phyloP scores from a whole-genome alignment of 2,329 filamentous ascomycete genomes.

The Arthroderma sp. region DNA sequence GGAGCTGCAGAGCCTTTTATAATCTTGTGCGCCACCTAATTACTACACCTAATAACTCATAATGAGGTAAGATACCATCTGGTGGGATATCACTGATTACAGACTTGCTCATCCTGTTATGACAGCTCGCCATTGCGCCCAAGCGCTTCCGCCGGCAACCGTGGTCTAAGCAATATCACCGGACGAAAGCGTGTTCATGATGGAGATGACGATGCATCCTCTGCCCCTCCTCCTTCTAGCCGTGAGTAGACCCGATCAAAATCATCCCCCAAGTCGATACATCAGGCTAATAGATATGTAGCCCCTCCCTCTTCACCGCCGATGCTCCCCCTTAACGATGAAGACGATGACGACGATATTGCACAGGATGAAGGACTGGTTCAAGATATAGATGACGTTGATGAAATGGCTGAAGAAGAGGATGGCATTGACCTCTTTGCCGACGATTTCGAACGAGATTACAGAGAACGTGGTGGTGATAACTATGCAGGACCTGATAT shows the following conservation, averaged over 20 bases:
- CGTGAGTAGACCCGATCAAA: conserved; percentile 35
- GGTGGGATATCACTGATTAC: too few relatives aligned
- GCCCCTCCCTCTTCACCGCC: conserved; percentile 48
- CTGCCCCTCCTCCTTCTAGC: conserved; percentile 48
- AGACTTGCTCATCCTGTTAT: too few relatives aligned
- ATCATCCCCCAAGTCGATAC: not conserved
- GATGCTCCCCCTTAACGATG: conserved; percentile 38
- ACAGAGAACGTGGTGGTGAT: conserved; percentile 34
- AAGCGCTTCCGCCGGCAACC: conserved; percentile 72
- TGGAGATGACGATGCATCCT: conserved; percentile 46
- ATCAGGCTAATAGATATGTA: conserved; percentile 12
- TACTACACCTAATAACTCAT: too few relatives aligned
- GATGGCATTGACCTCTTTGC: conserved; percentile 57
- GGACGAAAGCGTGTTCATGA: conserved; percentile 53
- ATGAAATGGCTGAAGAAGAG: conserved; percentile 57
- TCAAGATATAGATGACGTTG: conserved; percentile 52
- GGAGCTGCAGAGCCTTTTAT: too few relatives aligned
- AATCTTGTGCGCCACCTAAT: too few relatives aligned
- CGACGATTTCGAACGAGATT: conserved; percentile 54
- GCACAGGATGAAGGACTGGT: conserved; percentile 46
- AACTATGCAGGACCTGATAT: conserved; percentile 46
- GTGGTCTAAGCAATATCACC: conserved; percentile 44
- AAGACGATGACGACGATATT: conserved; percentile 30
- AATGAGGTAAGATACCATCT: too few relatives aligned
- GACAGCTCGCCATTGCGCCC: conserved; percentile 67